Evolutionary conservation across 768 basidiomycete genomes (phyloP).

Genomic region (Mycena metata): DNA sequence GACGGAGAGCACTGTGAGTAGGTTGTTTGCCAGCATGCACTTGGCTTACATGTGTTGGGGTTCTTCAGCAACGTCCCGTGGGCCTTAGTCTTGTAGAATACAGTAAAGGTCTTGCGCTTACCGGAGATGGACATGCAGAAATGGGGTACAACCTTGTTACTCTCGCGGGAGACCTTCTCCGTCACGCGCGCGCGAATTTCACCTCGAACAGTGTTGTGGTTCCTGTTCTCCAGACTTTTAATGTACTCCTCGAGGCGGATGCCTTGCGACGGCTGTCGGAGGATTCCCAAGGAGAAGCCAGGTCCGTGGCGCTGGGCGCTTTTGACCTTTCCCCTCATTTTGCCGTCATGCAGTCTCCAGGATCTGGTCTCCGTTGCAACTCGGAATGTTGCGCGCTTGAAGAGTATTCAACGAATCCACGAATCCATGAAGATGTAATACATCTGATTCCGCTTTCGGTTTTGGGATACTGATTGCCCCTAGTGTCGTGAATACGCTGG

Average conservation of each 20-base stretch:
- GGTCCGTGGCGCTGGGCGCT: conserved; percentile 56
- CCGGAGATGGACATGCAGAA: conserved; percentile 36
- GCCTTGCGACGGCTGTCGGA: conserved; percentile 64
- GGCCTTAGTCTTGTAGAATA: conserved; percentile 73
- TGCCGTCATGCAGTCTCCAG: conserved; percentile 58
- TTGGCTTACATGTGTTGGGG: conserved; percentile 34
- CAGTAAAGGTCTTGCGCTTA: conserved; percentile 64
- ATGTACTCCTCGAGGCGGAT: conserved; percentile 79
- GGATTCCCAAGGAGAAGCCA: conserved; percentile 60
- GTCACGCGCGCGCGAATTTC: conserved; percentile 65
- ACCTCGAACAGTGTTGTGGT: conserved; percentile 80
- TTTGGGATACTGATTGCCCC: conserved; percentile 13
- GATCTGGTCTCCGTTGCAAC: conserved; percentile 68
- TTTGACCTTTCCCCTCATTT: conserved; percentile 1
- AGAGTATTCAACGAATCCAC: conserved; percentile 85
- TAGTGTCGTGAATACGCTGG: conserved; percentile 78
- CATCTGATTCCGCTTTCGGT: conserved; percentile 38
- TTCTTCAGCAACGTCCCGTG: conserved; percentile 75
- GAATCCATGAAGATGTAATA: conserved; percentile 87
- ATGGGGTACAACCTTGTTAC: conserved; percentile 60
- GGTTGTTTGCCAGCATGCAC: conserved; percentile 15
- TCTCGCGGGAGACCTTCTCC: conserved; percentile 72
- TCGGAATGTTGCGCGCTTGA: conserved; percentile 76
- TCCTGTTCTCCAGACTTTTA: conserved; percentile 85
- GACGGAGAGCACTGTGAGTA: conserved; percentile 86